Base-by-base conservation (phyloP, 2,329 filamentous ascomycete genomes). In the Nemania bipapillata region DNA sequence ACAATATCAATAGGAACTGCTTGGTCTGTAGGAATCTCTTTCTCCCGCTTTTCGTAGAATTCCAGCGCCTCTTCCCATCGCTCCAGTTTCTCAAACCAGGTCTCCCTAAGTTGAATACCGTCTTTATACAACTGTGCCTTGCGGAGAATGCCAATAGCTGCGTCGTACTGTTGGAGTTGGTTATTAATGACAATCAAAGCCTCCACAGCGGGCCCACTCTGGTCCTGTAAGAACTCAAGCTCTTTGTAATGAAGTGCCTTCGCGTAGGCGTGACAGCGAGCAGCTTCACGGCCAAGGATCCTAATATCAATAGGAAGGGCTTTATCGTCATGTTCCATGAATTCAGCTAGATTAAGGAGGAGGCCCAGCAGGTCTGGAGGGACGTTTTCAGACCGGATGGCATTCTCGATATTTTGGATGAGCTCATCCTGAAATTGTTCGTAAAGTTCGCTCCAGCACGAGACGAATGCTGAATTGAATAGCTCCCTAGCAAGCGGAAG, bases 321-420 rank as follows among this genome's bases (percentile, higher is more conserved):
- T 80, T 99, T 99, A 79, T 99, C 96, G 75, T 99, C 96, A 77
- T 99, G 96, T 79, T 99, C 96, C 96, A 99, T 99, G 80, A 99
- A 99, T 79, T 99, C 96, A 24, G 96, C 96, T 58, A 99, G 86
- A 77, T 99, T 99, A 56, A 99, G 88, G 30, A 99, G 85, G 57
- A 97, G 91, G 69, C 97, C 95, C 8, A 99, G 85, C 72, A 99
- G 91, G 79, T 99, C 96, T 0, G 96, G 96, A 0, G 96, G 95
- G 12, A 99, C 96, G 74, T 97, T 95, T 60, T 95, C 92, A 3
- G 95, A 98, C 63, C 94, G 96, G 74, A 99, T 92, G 0, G 96
- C 96, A 70, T 92, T 93, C 79, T 99, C 96, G 60, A 99, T 97
- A 26, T 96, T 97, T 61, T 92, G 90, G 58, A 99, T 96, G 47